Evolutionary conservation across 306 rosid genomes (phyloP).

Genomic region (Corylus avellana): DNA sequence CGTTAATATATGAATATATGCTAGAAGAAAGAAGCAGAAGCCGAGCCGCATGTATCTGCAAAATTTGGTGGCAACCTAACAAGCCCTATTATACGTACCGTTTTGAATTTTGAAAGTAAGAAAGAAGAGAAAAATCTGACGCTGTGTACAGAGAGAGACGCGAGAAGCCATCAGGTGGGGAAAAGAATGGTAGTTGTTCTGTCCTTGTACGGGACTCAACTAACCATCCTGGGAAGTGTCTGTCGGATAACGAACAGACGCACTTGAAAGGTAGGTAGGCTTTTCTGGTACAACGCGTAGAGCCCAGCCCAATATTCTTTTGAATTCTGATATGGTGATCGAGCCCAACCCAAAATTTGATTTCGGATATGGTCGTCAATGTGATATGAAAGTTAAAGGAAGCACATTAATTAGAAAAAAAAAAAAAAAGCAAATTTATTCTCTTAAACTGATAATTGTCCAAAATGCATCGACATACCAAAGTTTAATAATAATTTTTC

Average conservation of each 20-base stretch:
- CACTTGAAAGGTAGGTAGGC: conserved; percentile 14
- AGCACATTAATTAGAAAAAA: no score
- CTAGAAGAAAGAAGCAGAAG: neutral
- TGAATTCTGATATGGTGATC: neutral
- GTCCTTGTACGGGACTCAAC: conserved; percentile 2
- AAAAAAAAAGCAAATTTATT: no score
- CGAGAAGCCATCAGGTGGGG: neutral
- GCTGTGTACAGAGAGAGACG: neutral
- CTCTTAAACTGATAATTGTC: no score
- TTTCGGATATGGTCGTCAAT: no score
- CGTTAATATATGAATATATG: neutral
- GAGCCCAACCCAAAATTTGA: no score
- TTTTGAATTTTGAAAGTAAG: neutral
- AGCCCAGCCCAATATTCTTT: neutral
- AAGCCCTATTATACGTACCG: neutral
- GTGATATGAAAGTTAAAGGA: no score
- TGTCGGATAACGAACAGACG: neutral
- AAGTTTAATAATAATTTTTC: no score
- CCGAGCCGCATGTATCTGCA: neutral
- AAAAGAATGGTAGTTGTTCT: conserved; percentile 24
- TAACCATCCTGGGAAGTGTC: neutral
- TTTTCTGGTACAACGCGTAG: neutral
- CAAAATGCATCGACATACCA: no score
- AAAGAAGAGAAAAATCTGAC: neutral
- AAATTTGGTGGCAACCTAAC: conserved; percentile 5